Evolutionary conservation across 306 rosid genomes (phyloP).

Genomic region (Myrica gale): DNA sequence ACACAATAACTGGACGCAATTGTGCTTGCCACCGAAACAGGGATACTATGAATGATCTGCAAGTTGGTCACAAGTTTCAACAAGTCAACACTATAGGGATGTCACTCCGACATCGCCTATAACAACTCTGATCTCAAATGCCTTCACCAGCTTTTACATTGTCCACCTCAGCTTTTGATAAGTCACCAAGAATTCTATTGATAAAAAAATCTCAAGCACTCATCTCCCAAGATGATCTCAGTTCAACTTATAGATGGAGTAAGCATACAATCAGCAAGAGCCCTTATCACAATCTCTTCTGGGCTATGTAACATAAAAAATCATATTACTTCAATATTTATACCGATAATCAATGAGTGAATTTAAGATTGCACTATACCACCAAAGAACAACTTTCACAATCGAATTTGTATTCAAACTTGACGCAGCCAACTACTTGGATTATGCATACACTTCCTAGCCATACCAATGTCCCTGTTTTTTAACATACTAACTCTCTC

Average conservation of each 20-base stretch:
- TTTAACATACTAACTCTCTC: neutral
- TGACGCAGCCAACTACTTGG: neutral
- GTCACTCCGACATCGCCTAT: neutral
- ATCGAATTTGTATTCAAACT: neutral
- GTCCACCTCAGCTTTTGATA: no score
- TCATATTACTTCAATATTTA: no score
- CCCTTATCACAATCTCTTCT: no score
- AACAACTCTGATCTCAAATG: no score
- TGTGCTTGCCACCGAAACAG: neutral
- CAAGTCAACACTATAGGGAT: neutral
- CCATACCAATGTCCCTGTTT: neutral
- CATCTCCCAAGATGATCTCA: no score
- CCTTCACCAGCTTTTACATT: no score
- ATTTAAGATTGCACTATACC: neutral
- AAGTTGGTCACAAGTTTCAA: neutral
- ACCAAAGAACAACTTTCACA: neutral
- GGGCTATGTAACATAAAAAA: no score
- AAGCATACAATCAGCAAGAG: no score
- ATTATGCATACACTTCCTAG: neutral
- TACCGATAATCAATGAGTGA: neutral
- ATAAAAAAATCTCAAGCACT: no score
- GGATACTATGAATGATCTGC: neutral
- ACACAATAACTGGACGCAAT: neutral
- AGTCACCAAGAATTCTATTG: no score
- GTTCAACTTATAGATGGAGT: no score